These are phyloP conservation scores for Fragaria ananassa DNA, from an alignment of 306 rosid species.

Conservation along the genomic window DNA sequence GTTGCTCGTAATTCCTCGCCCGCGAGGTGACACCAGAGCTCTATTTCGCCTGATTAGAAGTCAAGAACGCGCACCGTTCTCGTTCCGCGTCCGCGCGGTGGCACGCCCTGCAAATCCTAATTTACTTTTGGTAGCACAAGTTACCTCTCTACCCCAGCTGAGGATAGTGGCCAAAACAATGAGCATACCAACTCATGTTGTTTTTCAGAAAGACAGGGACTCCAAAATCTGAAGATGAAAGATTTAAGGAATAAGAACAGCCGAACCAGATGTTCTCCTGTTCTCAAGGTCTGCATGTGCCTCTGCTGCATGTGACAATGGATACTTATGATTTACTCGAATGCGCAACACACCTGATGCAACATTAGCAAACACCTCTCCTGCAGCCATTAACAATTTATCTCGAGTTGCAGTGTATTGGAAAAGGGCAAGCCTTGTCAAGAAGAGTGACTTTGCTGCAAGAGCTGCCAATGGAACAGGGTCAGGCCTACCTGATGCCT, in stretches of 20 bases:
- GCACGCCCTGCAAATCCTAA: too few relatives aligned
- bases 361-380: constrained; percentile 65
- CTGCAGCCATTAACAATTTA: constrained; percentile 61
- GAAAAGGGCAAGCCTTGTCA: constrained; percentile 71
- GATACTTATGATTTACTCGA: constrained; percentile 76
- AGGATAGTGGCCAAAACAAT: too few relatives aligned
- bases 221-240: background rate
- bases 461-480: constrained; percentile 74
- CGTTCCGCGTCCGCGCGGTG: too few relatives aligned
- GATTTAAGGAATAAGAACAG: constrained; percentile 65
- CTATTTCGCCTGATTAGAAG: too few relatives aligned
- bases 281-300: constrained; percentile 81
- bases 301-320: constrained; percentile 65
- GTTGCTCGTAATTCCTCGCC: too few relatives aligned
- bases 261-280: constrained; percentile 72
- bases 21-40: too few relatives aligned
- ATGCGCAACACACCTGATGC: constrained; percentile 56
- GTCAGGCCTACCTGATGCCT: constrained; percentile 83
- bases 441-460: constrained; percentile 65
- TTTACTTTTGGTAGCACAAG: too few relatives aligned
- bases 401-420: constrained; percentile 57
- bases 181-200: background rate
- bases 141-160: too few relatives aligned
- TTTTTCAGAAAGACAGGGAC: background rate
- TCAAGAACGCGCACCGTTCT: too few relatives aligned